Base-by-base conservation (phyloP, 768 basidiomycete species). In the Rhizopogon sp. region DNA sequence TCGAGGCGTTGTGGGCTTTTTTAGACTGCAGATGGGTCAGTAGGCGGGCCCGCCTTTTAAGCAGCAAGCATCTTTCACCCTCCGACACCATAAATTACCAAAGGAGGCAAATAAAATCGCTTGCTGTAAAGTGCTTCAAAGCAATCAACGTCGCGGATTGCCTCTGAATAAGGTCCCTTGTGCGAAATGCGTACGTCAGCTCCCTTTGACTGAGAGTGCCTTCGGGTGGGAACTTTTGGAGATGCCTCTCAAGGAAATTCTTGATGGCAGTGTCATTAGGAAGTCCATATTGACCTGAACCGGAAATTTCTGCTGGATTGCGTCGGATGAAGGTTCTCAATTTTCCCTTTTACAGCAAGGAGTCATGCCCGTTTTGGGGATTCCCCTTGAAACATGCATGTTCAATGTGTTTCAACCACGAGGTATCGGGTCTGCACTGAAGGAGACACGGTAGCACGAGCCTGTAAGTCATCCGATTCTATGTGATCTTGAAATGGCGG, bases 131-230 rank as follows among this genome's bases (percentile, higher is more conserved):
- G 2, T 45, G 31, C 4, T 59, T 37, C 11, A 47, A 43, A 42
- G 56, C 56, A 53, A 62, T 53, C 54, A 60, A 57, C 39, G 57
- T 45, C 43, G 11, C 31, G 31, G 68, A 70, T 71, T 66, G 70
- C 58, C 43, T 60, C 43, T 44, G 54, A 50, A 59, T 47, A 60
- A 35, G 59, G 46, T 65, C 59, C 55, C 53, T 58, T 13, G 68
- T 71, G 68, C 3, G 67, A 69, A 69, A 29, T 54, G 58, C 11
- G 29, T 69, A 56, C 56, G 69, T 68, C 64, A 70, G 67, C 65
- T 44, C 58, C 46, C 57, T 59, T 58, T 50, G 20, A 60, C 59
- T 51, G 58, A 43, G 22, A 37, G 43, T 47, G 54, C 52, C 45
- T 53, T 10, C 1, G 40, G 3, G 5, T 39, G 22, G 4, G 16